Conservation (phyloP, 1,139 yeast genomes). For the Yamadazyma epiphylla region DNA sequence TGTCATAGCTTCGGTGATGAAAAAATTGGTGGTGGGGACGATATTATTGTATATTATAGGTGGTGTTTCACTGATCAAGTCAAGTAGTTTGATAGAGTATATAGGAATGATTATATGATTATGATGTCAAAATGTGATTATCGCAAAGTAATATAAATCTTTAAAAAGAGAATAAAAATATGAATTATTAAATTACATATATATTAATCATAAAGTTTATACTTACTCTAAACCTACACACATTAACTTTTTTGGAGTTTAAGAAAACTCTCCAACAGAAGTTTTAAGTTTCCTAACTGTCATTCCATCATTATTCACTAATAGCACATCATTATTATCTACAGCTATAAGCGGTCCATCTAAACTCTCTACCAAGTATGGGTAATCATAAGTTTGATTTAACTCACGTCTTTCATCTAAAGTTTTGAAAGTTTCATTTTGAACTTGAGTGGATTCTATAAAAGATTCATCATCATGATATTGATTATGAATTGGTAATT, state of each 20-base stretch:
- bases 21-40: constrained; percentile 3
- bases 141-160: no score
- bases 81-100: no score
- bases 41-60: no score
- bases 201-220: no score
- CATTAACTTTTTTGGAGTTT: no score
- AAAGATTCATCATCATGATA: constrained; percentile 16
- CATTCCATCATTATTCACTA: constrained; percentile 58
- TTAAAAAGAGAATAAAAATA: no score
- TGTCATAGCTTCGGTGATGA: constrained; percentile 5
- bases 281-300: constrained; percentile 17
- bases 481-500: constrained; percentile 5
- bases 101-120: no score
- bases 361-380: constrained; percentile 59
- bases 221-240: no score
- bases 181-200: no score
- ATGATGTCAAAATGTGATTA: no score
- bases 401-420: constrained; percentile 67
- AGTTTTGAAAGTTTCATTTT: constrained; percentile 27
- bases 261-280: constrained; percentile 11
- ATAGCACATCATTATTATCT: constrained; percentile 59
- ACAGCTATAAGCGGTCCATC: constrained; percentile 82
- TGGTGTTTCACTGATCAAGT: no score
- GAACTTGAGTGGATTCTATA: constrained; percentile 6
- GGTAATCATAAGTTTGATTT: constrained; percentile 72